Conservation (phyloP, 1,284 basidiomycete genomes). For the Heliocybe sulcata region DNA sequence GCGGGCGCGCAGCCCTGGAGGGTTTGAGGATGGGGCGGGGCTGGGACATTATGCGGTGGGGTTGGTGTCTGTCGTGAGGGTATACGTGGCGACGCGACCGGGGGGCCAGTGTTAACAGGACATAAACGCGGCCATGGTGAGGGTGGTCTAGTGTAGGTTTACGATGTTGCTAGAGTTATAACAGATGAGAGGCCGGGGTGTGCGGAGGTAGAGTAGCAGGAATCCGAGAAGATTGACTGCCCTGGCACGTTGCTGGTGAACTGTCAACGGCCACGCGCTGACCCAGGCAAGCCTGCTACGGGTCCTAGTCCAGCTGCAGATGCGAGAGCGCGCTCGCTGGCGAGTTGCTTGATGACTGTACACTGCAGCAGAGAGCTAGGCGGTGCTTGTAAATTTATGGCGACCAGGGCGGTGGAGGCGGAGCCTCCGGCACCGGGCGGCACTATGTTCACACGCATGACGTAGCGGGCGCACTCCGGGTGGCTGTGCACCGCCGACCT, state of each 20-base stretch:
- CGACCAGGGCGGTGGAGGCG: not conserved
- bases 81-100: not conserved
- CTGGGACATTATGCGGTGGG: constrained; percentile 3
- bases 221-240: not conserved
- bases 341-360: not conserved
- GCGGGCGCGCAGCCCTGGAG: constrained; percentile 14
- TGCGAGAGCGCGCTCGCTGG: no score
- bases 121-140: not conserved
- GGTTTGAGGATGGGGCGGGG: constrained; percentile 38
- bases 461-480: not conserved
- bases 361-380: not conserved
- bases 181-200: not conserved
- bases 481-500: not conserved
- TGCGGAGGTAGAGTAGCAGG: not conserved
- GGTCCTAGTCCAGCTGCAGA: no score
- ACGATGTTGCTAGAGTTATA: no score
- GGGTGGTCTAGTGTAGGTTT: not conserved
- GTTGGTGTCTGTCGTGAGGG: not conserved
- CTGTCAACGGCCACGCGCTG: not conserved
- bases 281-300: not conserved
- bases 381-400: not conserved
- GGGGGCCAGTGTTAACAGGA: not conserved
- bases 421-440: not conserved
- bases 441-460: not conserved
- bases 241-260: not conserved